Base-by-base conservation (phyloP, 768 basidiomycete genomes). In the Gymnopilus junonius region DNA sequence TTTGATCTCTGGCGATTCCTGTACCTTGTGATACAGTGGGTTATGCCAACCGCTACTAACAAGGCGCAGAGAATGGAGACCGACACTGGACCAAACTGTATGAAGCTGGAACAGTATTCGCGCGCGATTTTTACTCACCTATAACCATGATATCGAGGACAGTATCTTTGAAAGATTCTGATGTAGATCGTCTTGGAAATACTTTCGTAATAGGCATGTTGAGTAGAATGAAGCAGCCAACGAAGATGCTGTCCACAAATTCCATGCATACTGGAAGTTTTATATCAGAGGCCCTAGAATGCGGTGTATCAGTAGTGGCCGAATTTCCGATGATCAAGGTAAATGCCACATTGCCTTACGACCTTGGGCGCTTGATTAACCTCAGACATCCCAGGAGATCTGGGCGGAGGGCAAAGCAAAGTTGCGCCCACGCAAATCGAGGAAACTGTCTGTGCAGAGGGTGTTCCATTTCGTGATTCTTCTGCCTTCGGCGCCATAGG, bases 61-160 rank as follows among this genome's bases (percentile, higher is more conserved):
- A 64, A 53, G 29, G 37, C 39, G 55, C 62, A 61, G 15, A 67
- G 59, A 31, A 64, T 40, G 35, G 50, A 61, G 32, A 64, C 56
- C 29, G 59, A 59, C 11, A 54, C 66, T 67, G 45, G 31, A 54
- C 29, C 21, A 15, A 54, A 7, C 11, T 20, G 57, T 51, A 23
- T 50, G 32, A 23, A 46, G 29, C 23, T 34, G 15, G 42, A 15
- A 34, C 20, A 11, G 29, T n/a, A 15, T 3, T 12, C 5, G 21
- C 34, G 39, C 32, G 37, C 34, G 23, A 25, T 55, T 40, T 27
- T 21, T 15, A 43, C 60, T 58, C 31, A 57, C 54, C 60, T 25
- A 60, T 50, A n/a, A 63, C 51, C 35, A 63, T 29, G 20, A 51
- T 63, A 31, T 63, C 62, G n/a, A 58, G 56, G 17, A 58, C 40